Base-by-base conservation (phyloP, 2,329 filamentous ascomycete genomes). In the Penicillium sp. region DNA sequence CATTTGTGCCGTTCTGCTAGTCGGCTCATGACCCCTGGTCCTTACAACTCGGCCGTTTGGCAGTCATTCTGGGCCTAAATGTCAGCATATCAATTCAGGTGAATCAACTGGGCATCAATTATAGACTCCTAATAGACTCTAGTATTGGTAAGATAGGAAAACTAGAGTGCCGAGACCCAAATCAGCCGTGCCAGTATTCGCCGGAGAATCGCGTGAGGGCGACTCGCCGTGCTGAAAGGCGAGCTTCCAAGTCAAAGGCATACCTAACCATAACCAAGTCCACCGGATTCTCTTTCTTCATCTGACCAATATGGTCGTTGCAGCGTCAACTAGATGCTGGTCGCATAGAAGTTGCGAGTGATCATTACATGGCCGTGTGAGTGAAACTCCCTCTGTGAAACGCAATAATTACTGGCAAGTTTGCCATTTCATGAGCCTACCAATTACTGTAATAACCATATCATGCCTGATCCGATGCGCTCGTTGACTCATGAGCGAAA, bases 101-200 rank as follows among this genome's bases (percentile, higher is more conserved):
- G 33, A 49, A 13, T 25, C 33, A 49, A 17, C 19, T 19, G 7
- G 33, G 47, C 47, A 49, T 38, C 4, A 25, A 10, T 49, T 38
- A 8, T 38, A 38, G 35, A 38, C 35, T n/a, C n/a, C 7, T 38
- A 10, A 4, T 38, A 38, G 33, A 27, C 47, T 49, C 33, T 49
- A 49, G 33, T 38, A 49, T 49, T 49, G 45, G 45, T 49, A 49
- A n/a, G 21, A 27, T 8, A 49, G 23, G 21, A 49, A 49, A 27
- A 2, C 45, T 38, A 36, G 45, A 49, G 21, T 31, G 4, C 33
- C 31, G 4, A 38, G 19, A 17, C 31, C 45, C 15, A 49, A 36
- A 49, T 25, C 19, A 36, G 45, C 31, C 4, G 31, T 36, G 31
- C 31, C 8, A 49, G 21, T 38, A 27, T 49, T 49, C 19, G 31